Base-by-base conservation (phyloP, 139 green algal genomes). In the Astrephomene gubernaculifera region DNA sequence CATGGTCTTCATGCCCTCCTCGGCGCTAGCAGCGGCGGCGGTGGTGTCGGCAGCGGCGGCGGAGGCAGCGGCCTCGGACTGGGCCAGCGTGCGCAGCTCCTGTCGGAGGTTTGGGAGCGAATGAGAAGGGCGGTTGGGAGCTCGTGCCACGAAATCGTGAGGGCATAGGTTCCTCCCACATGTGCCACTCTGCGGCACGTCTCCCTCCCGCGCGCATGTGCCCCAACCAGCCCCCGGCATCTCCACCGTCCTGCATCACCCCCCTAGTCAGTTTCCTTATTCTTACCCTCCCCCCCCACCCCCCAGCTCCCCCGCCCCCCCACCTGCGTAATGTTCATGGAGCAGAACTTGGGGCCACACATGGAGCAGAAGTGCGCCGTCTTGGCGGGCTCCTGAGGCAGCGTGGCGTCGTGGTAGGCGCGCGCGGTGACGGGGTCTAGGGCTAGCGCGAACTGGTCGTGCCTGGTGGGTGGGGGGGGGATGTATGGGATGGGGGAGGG, bases 291-390 rank as follows among this genome's bases (percentile, higher is more conserved):
- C n/a, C n/a, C n/a, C n/a, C n/a, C n/a, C 25, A n/a, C 29, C 29
- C 29, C 64, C 4, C 10, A 25, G 8, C 64, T 71, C 36, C 67
- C 49, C 19, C 14, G 35, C 31, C 17, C 17, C 1, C 76, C 88
- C 88, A 98, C 94, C 54, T 97, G 94, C 36, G 89, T 96, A 86
- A 98, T 97, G 71, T 96, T 92, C 95, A 98, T 97, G 41, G 75
- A 92, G 90, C 96, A 98, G 86, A 97, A 98, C 88, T 98, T 98
- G 81, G 94, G 94, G n/a, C 95, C 96, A 82, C 95, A 98, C 96
- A 98, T 98, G 81, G 88, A 95, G 91, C 92, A 95, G 86, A 95
- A 95, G 92, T 96, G 93, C 0, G 92, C 92, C 14, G 90, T 93
- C 88, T 94, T 94, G 82, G 92, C 91, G 17, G 91, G 91, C 90